Conservation (phyloP, 805 yeast species). For the Metschnikowia drakensbergensis region DNA sequence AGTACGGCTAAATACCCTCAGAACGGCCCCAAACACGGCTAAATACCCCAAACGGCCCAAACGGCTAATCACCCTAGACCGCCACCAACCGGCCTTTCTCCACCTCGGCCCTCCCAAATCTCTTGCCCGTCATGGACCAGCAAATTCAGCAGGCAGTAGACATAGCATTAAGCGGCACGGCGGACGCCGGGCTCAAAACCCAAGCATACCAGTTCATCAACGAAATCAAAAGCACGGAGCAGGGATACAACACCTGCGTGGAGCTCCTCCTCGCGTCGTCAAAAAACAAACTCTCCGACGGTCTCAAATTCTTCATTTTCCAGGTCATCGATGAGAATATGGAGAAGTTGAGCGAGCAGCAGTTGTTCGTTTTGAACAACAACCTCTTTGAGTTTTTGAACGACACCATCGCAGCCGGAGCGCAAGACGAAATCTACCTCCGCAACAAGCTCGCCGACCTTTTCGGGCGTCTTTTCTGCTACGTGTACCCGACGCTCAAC, state of each 20-base stretch:
- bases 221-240: slow-evolving; percentile 49
- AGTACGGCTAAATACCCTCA: too few relatives aligned
- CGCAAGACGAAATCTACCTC: slow-evolving; percentile 28
- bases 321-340: slow-evolving; percentile 66
- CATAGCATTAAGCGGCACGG: slow-evolving; percentile 69
- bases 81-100: too few relatives aligned
- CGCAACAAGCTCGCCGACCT: slow-evolving; percentile 36
- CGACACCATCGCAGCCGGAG: slow-evolving; percentile 17
- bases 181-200: slow-evolving; percentile 47
- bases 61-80: too few relatives aligned
- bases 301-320: slow-evolving; percentile 60
- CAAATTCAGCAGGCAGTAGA: slow-evolving; percentile 88
- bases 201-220: slow-evolving; percentile 51
- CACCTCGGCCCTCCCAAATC: too few relatives aligned
- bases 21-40: too few relatives aligned
- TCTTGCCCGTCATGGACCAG: slow-evolving; percentile 27
- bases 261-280: slow-evolving; percentile 36
- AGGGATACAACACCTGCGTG: slow-evolving; percentile 55
- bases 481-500: slow-evolving; percentile 30
- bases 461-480: slow-evolving; percentile 33
- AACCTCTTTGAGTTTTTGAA: slow-evolving; percentile 46
- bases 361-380: slow-evolving; percentile 44
- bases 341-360: slow-evolving; percentile 41
- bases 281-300: slow-evolving; percentile 38
- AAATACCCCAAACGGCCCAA: neutral